Evolutionary conservation across 148 eudicot species (phyloP).

Genomic region (Silene latifolia): DNA sequence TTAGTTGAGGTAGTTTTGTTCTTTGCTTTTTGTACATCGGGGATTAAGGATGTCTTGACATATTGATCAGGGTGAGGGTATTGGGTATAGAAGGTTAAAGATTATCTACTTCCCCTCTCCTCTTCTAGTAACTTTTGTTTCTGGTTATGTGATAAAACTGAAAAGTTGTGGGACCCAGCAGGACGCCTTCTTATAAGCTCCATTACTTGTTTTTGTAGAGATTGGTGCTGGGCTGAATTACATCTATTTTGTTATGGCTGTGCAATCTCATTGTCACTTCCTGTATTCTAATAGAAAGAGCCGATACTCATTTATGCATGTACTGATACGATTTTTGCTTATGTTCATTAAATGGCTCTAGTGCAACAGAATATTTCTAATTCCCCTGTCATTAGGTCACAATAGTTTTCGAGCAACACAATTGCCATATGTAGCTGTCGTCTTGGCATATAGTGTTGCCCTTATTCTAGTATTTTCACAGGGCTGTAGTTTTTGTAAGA

Average conservation of each 20-base stretch:
- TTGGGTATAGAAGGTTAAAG: background rate
- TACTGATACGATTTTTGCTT: background rate
- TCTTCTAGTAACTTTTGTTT: background rate
- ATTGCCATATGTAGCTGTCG: too few relatives aligned
- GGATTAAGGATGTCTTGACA: background rate
- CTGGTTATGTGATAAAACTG: too few relatives aligned
- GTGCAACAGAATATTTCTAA: background rate
- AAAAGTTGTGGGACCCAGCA: background rate
- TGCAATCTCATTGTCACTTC: background rate
- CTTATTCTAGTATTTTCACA: too few relatives aligned
- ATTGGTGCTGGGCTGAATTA: background rate
- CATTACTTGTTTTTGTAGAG: background rate
- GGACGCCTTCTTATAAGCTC: background rate
- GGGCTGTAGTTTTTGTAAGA: too few relatives aligned
- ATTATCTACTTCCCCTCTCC: background rate
- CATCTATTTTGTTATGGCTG: background rate
- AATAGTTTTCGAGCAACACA: background rate
- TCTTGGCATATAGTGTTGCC: too few relatives aligned
- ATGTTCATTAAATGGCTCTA: background rate
- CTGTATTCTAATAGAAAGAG: background rate
- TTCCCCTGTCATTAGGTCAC: background rate
- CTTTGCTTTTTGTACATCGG: background rate
- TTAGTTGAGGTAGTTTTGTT: slow-evolving; percentile 64
- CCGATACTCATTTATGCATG: background rate
- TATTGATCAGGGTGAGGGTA: background rate